phyloP scores from a whole-genome alignment of 495 filamentous ascomycete genomes.

The Aspergillus baeticus region DNA sequence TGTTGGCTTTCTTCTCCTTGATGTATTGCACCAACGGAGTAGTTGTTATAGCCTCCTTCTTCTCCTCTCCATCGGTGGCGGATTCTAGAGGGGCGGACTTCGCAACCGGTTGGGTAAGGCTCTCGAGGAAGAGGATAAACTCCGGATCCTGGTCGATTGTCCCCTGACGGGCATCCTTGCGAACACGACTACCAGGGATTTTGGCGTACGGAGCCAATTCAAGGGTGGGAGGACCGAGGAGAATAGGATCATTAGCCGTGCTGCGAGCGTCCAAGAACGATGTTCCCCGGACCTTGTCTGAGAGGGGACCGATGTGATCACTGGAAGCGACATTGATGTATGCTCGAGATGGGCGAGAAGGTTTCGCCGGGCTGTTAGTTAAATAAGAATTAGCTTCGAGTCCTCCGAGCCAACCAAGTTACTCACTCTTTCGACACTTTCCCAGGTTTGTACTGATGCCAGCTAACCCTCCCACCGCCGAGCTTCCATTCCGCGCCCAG shows the following conservation, averaged over 20 bases:
- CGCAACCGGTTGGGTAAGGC: constrained; percentile 72
- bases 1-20: constrained; percentile 85
- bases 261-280: constrained; percentile 74
- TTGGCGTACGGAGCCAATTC: constrained; percentile 84
- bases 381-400: background rate
- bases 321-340: constrained; percentile 71
- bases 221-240: constrained; percentile 70
- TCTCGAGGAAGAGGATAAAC: constrained; percentile 89
- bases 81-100: constrained; percentile 52
- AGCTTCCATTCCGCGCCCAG: constrained; percentile 83
- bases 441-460: constrained; percentile 73
- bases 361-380: constrained; percentile 64
- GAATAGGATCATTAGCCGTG: constrained; percentile 62
- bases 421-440: constrained; percentile 86
- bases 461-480: constrained; percentile 79
- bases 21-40: constrained; percentile 91
- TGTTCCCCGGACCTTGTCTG: constrained; percentile 61
- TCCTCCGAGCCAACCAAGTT: background rate
- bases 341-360: constrained; percentile 71
- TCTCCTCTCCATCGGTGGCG: constrained; percentile 48
- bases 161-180: constrained; percentile 81
- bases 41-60: constrained; percentile 67
- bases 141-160: constrained; percentile 95
- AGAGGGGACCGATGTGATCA: constrained; percentile 58
- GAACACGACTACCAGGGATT: constrained; percentile 64